A percentile compares a stretch with the other conserved stretches of the same genome.
Evolutionary conservation across 2,329 filamentous ascomycete genomes (phyloP).

Genomic region (Hypoxylon sp.): DNA sequence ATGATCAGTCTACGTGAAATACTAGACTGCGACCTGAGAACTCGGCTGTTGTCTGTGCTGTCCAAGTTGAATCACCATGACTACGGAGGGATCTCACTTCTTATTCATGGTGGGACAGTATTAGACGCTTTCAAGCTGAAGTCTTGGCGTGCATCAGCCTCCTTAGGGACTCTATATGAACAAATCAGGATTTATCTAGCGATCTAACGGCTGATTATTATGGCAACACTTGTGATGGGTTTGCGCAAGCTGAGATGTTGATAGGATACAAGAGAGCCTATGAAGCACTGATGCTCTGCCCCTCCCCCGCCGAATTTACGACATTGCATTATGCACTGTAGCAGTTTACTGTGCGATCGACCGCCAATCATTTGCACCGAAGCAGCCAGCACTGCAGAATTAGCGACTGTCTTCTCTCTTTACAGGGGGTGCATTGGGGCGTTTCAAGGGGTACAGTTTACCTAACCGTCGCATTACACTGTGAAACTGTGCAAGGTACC

Average conservation of each 20-base stretch:
- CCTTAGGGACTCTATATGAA: constrained; percentile 1
- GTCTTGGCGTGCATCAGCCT: constrained; percentile 36
- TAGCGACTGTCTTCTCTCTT: constrained; percentile 6
- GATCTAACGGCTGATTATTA: neutral
- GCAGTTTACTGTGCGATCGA: neutral
- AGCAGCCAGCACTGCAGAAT: neutral
- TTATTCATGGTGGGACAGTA: constrained; percentile 13
- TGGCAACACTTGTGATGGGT: constrained; percentile 15
- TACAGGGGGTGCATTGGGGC: neutral
- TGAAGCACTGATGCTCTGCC: constrained; percentile 1
- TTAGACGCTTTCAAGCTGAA: constrained; percentile 20
- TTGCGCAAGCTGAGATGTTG: constrained; percentile 18
- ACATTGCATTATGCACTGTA: constrained; percentile 26
- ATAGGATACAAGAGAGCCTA: constrained; percentile 20
- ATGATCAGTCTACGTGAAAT: neutral
- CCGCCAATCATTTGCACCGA: too few relatives aligned
- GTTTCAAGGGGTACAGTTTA: constrained; percentile 27
- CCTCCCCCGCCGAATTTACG: constrained; percentile 8
- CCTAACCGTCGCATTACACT: constrained; percentile 16
- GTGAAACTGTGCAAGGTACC: constrained; percentile 4
- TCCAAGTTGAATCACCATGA: constrained; percentile 18
- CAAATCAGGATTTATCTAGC: constrained; percentile 25
- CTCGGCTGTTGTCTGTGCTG: constrained; percentile 14
- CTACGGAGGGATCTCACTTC: constrained; percentile 23
- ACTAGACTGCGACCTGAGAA: neutral